Evolutionary conservation across 805 yeast species (phyloP), one percentile per base, ranked within the genome.

Genomic region (Dipodascus albidus): DNA sequence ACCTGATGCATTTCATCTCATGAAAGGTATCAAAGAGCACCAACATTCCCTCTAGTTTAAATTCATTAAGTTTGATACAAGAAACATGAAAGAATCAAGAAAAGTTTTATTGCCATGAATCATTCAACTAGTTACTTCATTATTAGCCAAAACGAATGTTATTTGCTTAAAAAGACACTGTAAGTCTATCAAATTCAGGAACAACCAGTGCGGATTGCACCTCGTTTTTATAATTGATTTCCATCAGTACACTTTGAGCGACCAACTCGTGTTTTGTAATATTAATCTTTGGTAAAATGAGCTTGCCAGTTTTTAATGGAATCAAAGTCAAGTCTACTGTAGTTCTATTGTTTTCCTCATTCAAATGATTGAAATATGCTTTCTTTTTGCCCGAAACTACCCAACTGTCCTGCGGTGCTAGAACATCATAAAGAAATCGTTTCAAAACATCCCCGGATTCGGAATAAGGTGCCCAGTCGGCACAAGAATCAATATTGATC

Each of bases 251-350:
- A 3, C 67, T 74, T 55, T 65, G 71, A 15, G 65, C 67, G 14
- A 59, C 60, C 23, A 62, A 60, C 17, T 62, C 61, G 15, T 65
- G 31, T 23, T 22, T 9, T 62, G 52, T 56, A 17, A 84, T 71
- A 27, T 74, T 76, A 2, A 87, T 70, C 53, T 71, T 76, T 0
- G 97, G 97, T 35, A 86, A 70, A 1, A 73, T 67, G 8, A 90
- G 63, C 54, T 82, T 81, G 0, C 98, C 97, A 21, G 82, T 79
- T 56, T 79, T 83, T 52, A 88, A 65, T 1, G 98, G 97, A 15
- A 87, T 75, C 56, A 90, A 66, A 2, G 76, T 69, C 17, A 89
- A 54, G 17, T 74, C 65, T 2, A 67, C 58, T 6, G 58, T 60
- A 2, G 61, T 42, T 17, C 48, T 23, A 38, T 50, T 52, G 51